phyloP scores from a whole-genome alignment of 805 yeast species.

The Pichia heedii region DNA sequence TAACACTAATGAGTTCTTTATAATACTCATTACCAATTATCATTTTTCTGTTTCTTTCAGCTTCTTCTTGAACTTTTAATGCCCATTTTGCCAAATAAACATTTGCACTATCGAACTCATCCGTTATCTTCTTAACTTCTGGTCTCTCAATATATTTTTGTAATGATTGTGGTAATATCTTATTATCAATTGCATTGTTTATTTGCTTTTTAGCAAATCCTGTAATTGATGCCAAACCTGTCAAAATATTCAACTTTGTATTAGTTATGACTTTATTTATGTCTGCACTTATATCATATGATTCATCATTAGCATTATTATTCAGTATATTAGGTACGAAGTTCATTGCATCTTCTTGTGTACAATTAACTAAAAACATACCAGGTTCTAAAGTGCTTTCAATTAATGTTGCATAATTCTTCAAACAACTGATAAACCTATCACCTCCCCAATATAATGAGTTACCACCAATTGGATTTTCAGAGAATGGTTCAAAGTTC shows the following conservation, averaged over 20 bases:
- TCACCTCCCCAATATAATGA: constrained; percentile 86
- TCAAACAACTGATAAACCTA: constrained; percentile 53
- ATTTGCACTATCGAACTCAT: constrained; percentile 89
- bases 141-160: constrained; percentile 60
- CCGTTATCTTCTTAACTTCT: constrained; percentile 71
- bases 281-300: constrained; percentile 24
- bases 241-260: constrained; percentile 82
- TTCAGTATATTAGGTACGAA: constrained; percentile 41
- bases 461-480: constrained; percentile 34
- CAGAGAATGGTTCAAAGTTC: constrained; percentile 67
- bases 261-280: constrained; percentile 46
- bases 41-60: constrained; percentile 50
- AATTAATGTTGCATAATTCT: constrained; percentile 50
- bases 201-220: constrained; percentile 56
- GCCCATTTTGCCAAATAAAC: constrained; percentile 97
- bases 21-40: constrained; percentile 53
- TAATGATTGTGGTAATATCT: constrained; percentile 42
- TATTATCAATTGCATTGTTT: constrained; percentile 41
- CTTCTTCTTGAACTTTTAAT: constrained; percentile 83
- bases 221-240: constrained; percentile 74
- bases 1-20: constrained; percentile 43
- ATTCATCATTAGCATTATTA: constrained; percentile 28
- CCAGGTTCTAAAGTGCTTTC: constrained; percentile 64
- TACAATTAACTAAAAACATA: constrained; percentile 71
- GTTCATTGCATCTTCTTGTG: constrained; percentile 51